Evolutionary conservation across 371 early-diverging fungal species (phyloP).

Genomic region (Umbelopsis sp.): DNA sequence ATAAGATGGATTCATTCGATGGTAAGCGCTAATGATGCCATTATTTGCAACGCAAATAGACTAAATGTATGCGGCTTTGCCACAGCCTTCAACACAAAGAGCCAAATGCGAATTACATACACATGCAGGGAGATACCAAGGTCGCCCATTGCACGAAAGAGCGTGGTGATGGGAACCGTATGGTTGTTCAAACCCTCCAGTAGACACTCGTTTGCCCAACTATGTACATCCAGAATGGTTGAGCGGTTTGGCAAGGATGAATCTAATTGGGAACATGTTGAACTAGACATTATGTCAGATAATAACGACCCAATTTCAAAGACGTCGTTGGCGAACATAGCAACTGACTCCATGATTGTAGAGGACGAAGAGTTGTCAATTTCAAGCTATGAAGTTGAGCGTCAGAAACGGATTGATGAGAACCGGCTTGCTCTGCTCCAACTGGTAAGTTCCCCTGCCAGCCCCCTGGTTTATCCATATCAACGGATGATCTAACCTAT

Average conservation of each 20-base stretch:
- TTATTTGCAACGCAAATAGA: too few relatives aligned
- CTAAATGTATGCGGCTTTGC: background rate
- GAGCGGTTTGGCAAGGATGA: slow-evolving; percentile 86
- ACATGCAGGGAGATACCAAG: slow-evolving; percentile 64
- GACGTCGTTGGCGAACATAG: background rate
- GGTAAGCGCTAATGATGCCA: slow-evolving; percentile 23
- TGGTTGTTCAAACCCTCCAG: slow-evolving; percentile 79
- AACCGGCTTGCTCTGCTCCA: slow-evolving; percentile 68
- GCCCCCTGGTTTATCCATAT: slow-evolving; percentile 4
- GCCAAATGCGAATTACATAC: slow-evolving; percentile 34
- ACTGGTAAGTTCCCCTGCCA: slow-evolving; percentile 45
- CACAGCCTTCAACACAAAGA: slow-evolving; percentile 6
- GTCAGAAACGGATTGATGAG: slow-evolving; percentile 66
- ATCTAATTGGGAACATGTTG: slow-evolving; percentile 78
- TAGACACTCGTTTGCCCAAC: slow-evolving; percentile 55
- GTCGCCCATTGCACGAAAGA: slow-evolving; percentile 80
- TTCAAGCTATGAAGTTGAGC: slow-evolving; percentile 64
- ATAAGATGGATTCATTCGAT: slow-evolving; percentile 54
- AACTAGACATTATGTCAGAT: slow-evolving; percentile 43
- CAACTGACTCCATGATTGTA: slow-evolving; percentile 1
- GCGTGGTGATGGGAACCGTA: slow-evolving; percentile 90
- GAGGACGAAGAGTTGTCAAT: slow-evolving; percentile 24
- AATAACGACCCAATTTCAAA: slow-evolving; percentile 3
- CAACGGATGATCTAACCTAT: background rate
- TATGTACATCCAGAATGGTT: slow-evolving; percentile 83